A percentile compares a stretch with the other conserved stretches of the same genome.
phyloP scores from a whole-genome alignment of 2,329 filamentous ascomycete genomes.

The Aspergillus sp. region DNA sequence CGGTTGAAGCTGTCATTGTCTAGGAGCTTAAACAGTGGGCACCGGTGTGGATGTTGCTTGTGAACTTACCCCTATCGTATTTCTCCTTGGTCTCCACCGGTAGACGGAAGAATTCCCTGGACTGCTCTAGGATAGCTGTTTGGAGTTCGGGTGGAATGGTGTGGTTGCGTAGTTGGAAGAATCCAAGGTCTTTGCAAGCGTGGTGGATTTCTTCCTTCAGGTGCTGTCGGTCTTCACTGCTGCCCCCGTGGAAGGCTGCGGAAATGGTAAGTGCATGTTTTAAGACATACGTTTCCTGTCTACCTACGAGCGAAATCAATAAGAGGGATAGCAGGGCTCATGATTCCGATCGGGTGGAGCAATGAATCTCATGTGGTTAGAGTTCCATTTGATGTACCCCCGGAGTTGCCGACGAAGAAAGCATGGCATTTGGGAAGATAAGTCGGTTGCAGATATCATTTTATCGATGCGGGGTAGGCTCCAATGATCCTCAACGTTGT shows the following conservation, averaged over 20 bases:
- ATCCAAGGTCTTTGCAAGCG: slow-evolving; percentile 52
- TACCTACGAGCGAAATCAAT: background rate
- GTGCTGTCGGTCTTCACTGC: slow-evolving; percentile 1
- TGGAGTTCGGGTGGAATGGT: slow-evolving; percentile 48
- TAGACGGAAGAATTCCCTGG: slow-evolving; percentile 54
- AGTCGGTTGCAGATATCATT: background rate
- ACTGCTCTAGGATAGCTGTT: slow-evolving; percentile 43
- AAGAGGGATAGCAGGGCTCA: background rate
- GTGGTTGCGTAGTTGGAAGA: slow-evolving; percentile 57
- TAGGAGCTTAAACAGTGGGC: background rate
- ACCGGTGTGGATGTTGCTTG: background rate
- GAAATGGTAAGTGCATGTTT: background rate
- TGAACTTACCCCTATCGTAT: slow-evolving; percentile 22
- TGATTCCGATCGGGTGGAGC: background rate
- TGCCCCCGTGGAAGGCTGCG: slow-evolving; percentile 2
- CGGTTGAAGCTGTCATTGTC: slow-evolving; percentile 11
- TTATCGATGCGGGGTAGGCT: background rate
- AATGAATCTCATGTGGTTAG: background rate
- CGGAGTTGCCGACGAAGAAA: no score
- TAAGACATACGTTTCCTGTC: background rate
- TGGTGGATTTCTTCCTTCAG: slow-evolving; percentile 40
- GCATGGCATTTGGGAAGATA: no score
- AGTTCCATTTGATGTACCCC: no score
- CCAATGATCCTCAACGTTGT: no score
- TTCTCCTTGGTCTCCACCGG: slow-evolving; percentile 26